phyloP scores from a whole-genome alignment of 2,329 filamentous ascomycete species.

The Fusarium pseudoanthophilum region DNA sequence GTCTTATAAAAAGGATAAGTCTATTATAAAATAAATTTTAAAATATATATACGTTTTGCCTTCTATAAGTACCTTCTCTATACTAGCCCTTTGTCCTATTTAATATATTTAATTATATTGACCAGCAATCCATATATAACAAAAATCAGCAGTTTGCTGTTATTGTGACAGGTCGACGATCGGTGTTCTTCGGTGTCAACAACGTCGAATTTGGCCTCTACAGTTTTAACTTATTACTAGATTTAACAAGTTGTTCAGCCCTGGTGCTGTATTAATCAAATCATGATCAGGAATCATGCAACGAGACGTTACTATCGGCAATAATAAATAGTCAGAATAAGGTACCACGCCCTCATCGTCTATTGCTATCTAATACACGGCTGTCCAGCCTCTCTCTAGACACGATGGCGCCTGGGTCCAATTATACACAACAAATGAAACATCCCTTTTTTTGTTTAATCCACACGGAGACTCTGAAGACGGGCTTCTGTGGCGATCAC shows the following conservation, averaged over 20 bases:
- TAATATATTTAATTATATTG: background rate
- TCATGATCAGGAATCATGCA: background rate
- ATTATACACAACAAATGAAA: conserved; percentile 53
- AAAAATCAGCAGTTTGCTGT: background rate
- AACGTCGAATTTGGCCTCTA: background rate
- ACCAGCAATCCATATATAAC: background rate
- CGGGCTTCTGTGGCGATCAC: conserved; percentile 91
- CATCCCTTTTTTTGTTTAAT: conserved; percentile 60
- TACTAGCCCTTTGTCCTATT: background rate
- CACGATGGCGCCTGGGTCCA: conserved; percentile 42
- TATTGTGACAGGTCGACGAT: background rate
- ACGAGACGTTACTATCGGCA: background rate
- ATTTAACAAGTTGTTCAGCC: background rate
- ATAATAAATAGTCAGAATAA: conserved; percentile 20
- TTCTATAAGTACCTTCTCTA: background rate
- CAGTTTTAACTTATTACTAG: no score
- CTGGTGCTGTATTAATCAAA: background rate
- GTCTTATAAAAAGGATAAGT: no score
- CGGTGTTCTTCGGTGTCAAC: background rate
- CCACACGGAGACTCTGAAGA: conserved; percentile 85
- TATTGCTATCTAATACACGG: conserved; percentile 54
- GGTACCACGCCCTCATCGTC: conserved; percentile 44
- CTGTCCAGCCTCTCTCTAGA: conserved; percentile 44
- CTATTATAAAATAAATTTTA: no score
- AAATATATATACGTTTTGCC: no score